Evolutionary conservation across 805 yeast genomes (phyloP).

Genomic region (Zygotorulaspora florentina): DNA sequence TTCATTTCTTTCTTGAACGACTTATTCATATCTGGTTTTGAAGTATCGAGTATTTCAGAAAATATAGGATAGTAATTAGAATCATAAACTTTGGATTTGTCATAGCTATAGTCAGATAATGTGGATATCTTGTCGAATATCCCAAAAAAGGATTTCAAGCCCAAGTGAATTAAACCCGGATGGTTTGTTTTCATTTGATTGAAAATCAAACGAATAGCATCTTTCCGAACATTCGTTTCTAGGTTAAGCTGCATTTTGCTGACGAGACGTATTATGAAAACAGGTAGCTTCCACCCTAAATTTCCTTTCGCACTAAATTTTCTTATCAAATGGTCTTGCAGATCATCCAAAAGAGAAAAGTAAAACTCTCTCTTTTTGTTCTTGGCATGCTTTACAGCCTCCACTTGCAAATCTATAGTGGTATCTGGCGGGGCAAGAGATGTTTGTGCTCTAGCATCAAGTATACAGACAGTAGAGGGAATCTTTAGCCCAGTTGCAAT

Average conservation of each 20-base stretch:
- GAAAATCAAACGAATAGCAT: slow-evolving; percentile 43
- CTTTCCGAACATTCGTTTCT: slow-evolving; percentile 43
- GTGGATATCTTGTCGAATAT: slow-evolving; percentile 44
- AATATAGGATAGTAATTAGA: slow-evolving; percentile 43
- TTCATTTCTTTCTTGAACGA: slow-evolving; percentile 50
- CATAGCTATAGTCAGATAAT: slow-evolving; percentile 46
- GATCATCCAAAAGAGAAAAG: slow-evolving; percentile 37
- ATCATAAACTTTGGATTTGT: slow-evolving; percentile 40
- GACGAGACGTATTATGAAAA: slow-evolving; percentile 47
- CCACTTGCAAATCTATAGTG: slow-evolving; percentile 52
- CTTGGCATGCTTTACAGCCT: slow-evolving; percentile 60
- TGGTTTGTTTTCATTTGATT: slow-evolving; percentile 55
- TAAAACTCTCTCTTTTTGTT: slow-evolving; percentile 48
- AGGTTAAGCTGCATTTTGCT: slow-evolving; percentile 50
- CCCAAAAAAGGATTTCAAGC: slow-evolving; percentile 57
- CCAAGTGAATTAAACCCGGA: slow-evolving; percentile 59
- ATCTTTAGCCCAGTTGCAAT: slow-evolving; percentile 42
- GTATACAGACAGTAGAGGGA: slow-evolving; percentile 51
- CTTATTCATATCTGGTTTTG: slow-evolving; percentile 36
- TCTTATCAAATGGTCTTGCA: slow-evolving; percentile 40
- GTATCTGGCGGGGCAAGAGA: slow-evolving; percentile 62
- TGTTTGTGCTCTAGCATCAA: slow-evolving; percentile 39
- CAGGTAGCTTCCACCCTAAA: slow-evolving; percentile 52
- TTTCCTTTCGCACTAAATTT: slow-evolving; percentile 16
- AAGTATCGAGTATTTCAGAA: slow-evolving; percentile 43